These are phyloP conservation scores for Cryptococcus sp. DNA, from an alignment of 1,284 basidiomycete species.

Conservation along the genomic window DNA sequence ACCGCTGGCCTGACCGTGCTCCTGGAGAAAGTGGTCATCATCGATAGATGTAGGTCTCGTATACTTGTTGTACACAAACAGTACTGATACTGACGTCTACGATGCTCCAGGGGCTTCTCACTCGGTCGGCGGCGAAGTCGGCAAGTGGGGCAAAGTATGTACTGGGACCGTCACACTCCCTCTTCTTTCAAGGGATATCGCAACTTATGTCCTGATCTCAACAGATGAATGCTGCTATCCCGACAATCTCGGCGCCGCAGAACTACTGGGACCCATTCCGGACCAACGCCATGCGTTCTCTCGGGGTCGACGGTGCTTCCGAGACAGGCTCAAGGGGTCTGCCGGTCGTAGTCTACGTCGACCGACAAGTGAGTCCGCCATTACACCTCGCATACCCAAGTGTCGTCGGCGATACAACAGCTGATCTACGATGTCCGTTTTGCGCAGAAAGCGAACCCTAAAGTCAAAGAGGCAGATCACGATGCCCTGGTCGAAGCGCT, in stretches of 20 bases:
- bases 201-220: not conserved
- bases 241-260: constrained; percentile 18
- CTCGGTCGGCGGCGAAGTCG: constrained; percentile 29
- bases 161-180: not conserved
- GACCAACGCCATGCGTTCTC: constrained; percentile 28
- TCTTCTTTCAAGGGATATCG: not conserved
- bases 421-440: not conserved
- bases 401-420: not conserved
- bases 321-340: constrained; percentile 23
- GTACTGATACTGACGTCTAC: constrained; percentile 2
- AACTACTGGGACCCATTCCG: constrained; percentile 40
- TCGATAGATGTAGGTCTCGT: constrained; percentile 45
- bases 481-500: constrained; percentile 36
- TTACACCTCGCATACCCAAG: not conserved
- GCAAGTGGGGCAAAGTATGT: constrained; percentile 42
- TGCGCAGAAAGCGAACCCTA: constrained; percentile 28
- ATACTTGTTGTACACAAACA: not conserved
- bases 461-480: constrained; percentile 28
- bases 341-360: constrained; percentile 46
- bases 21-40: constrained; percentile 46
- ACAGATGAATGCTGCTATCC: constrained; percentile 46
- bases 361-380: constrained; percentile 28
- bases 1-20: constrained; percentile 33
- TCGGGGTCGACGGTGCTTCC: constrained; percentile 24
- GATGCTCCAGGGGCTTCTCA: constrained; percentile 40